Conservation (phyloP, 164 flowering plant genomes). For the Piper longum region DNA sequence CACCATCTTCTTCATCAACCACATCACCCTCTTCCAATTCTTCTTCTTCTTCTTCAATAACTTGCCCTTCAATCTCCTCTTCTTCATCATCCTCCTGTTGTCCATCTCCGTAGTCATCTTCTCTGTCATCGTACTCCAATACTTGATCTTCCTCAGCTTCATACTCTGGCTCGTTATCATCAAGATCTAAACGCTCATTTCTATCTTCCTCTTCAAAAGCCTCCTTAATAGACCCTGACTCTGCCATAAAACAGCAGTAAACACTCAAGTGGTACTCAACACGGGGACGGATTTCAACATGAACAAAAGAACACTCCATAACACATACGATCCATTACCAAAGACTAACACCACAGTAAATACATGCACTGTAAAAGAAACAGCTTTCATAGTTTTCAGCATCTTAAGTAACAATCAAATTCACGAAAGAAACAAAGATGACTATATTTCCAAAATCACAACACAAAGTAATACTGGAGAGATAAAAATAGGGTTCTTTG, state of each 20-base stretch:
- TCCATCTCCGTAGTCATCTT: constrained; percentile 39
- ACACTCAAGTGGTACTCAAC: too few species aligned
- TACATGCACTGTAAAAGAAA: too few species aligned
- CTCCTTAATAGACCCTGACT: constrained; percentile 48
- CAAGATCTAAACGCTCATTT: constrained; percentile 62
- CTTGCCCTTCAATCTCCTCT: constrained; percentile 45
- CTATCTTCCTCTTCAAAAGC: constrained; percentile 56
- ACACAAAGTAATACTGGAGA: too few species aligned
- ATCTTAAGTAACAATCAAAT: too few species aligned
- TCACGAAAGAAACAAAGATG: too few species aligned
- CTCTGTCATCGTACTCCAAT: constrained; percentile 54
- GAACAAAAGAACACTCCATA: too few species aligned
- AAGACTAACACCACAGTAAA: too few species aligned
- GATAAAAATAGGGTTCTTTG: too few species aligned
- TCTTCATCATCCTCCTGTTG: constrained; percentile 34
- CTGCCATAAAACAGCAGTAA: constrained; percentile 20
- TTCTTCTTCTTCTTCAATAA: constrained; percentile 18
- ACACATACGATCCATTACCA: too few species aligned
- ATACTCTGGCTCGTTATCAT: constrained; percentile 67
- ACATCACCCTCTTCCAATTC: constrained; percentile 40
- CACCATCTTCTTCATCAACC: constrained; percentile 31
- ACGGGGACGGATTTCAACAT: too few species aligned
- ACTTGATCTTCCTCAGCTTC: constrained; percentile 52
- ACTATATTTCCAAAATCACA: too few species aligned
- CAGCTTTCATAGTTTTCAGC: too few species aligned